Evolutionary conservation across 371 early-diverging fungal genomes (phyloP).

Genomic region (Dichotomocladium elegans): DNA sequence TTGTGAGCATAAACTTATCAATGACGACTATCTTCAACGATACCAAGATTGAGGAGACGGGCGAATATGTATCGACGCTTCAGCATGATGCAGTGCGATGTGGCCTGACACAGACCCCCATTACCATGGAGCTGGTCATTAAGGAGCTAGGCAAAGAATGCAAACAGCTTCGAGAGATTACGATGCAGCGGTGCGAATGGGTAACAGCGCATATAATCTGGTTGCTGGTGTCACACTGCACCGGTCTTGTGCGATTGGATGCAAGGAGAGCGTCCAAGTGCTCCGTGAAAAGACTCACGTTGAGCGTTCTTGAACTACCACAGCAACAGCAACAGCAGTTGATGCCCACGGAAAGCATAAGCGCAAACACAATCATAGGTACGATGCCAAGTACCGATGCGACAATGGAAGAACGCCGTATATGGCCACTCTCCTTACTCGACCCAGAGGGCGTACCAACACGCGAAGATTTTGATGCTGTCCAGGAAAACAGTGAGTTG

Average conservation of each 20-base stretch:
- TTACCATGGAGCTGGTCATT: slow-evolving; percentile 42
- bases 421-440: too few relatives aligned
- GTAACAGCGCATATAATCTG: slow-evolving; percentile 48
- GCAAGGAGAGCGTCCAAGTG: slow-evolving; percentile 40
- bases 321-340: not conserved
- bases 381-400: not conserved
- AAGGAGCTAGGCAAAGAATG: slow-evolving; percentile 45
- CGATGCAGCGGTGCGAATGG: slow-evolving; percentile 56
- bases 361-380: not conserved
- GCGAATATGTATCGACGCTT: slow-evolving; percentile 54
- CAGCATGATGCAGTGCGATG: slow-evolving; percentile 48
- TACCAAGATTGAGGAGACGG: slow-evolving; percentile 49
- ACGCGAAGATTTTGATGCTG: not conserved
- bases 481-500: too few relatives aligned
- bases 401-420: too few relatives aligned
- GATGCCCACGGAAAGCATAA: not conserved
- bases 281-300: slow-evolving; percentile 19
- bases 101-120: slow-evolving; percentile 48
- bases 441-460: too few relatives aligned
- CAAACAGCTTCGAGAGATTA: slow-evolving; percentile 33
- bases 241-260: slow-evolving; percentile 35
- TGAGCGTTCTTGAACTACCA: not conserved
- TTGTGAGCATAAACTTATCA: slow-evolving; percentile 44
- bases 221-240: slow-evolving; percentile 33
- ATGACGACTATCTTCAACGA: slow-evolving; percentile 44